A percentile compares a stretch with the other conserved stretches of the same genome.
Evolutionary conservation across 2,329 filamentous ascomycete species (phyloP).

Genomic region (Venturia effusa): DNA sequence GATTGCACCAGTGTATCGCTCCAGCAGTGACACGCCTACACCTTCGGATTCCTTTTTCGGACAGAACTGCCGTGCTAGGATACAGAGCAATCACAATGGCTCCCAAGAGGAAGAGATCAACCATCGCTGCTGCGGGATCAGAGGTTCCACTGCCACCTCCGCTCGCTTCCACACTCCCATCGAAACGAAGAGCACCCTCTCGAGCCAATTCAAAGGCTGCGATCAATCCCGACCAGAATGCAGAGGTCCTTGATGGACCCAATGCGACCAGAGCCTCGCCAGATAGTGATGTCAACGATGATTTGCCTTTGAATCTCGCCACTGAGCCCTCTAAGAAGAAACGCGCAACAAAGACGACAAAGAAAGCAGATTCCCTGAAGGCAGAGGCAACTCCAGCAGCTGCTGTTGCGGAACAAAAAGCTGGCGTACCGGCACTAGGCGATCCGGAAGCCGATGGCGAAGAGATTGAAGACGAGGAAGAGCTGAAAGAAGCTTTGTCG

Average conservation of each 20-base stretch:
- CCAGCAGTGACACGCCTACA: background rate
- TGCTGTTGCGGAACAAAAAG: background rate
- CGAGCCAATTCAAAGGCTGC: background rate
- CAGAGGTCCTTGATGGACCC: constrained; percentile 6
- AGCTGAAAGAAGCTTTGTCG: constrained; percentile 46
- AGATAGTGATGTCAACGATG: constrained; percentile 2
- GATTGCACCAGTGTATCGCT: background rate
- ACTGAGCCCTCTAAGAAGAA: constrained; percentile 1
- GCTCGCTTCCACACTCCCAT: background rate
- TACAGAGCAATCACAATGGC: background rate
- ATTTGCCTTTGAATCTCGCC: background rate
- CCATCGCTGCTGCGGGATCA: background rate
- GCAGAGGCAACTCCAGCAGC: background rate
- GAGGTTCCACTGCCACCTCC: background rate
- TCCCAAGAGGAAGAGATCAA: constrained; percentile 9
- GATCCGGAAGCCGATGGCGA: constrained; percentile 34
- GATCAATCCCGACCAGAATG: constrained; percentile 5
- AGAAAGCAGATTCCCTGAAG: constrained; percentile 11
- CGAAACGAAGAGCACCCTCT: constrained; percentile 5
- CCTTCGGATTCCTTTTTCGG: background rate
- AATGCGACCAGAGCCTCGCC: constrained; percentile 9
- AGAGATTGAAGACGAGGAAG: constrained; percentile 43
- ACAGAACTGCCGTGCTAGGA: background rate
- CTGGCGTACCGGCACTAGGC: background rate
- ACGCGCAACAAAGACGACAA: constrained; percentile 11